phyloP scores from a whole-genome alignment of 2,329 filamentous ascomycete species.

The Juglanconis oblonga region DNA sequence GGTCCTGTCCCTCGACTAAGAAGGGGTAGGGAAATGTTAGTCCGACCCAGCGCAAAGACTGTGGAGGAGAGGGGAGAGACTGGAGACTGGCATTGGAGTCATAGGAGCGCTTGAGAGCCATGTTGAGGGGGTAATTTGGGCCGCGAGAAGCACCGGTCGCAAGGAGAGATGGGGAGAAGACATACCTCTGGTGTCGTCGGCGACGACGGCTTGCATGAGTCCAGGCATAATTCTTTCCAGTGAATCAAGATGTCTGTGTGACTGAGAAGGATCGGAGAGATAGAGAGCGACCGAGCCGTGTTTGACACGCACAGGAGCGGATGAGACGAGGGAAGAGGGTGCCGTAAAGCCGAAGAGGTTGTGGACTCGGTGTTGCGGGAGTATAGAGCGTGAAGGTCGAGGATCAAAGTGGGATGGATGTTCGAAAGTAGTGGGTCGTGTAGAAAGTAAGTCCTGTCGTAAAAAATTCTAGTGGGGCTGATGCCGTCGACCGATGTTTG shows the following conservation, averaged over 20 bases:
- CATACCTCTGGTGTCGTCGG: slow-evolving; percentile 42
- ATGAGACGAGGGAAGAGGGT: neutral
- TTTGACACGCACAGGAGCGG: slow-evolving; percentile 3
- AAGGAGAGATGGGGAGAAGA: neutral
- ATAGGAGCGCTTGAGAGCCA: neutral
- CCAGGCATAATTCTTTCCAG: slow-evolving; percentile 33
- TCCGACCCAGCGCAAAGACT: slow-evolving; percentile 5
- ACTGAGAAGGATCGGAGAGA: neutral
- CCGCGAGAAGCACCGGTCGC: neutral
- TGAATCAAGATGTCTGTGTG: slow-evolving; percentile 17
- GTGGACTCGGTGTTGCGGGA: slow-evolving; percentile 1
- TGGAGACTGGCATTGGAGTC: neutral
- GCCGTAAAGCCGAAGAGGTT: neutral
- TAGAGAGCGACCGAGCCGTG: neutral
- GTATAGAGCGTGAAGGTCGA: neutral
- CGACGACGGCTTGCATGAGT: slow-evolving; percentile 36
- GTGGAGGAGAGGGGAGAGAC: neutral
- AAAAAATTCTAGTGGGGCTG: slow-evolving; percentile 13
- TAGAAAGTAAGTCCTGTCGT: neutral
- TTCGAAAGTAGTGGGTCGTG: neutral
- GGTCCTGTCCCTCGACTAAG: slow-evolving; percentile 88
- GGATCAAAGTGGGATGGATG: neutral
- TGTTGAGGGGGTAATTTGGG: neutral
- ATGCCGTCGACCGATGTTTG: slow-evolving; percentile 3
- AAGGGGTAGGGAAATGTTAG: slow-evolving; percentile 26